These are phyloP conservation scores for Lentinula raphanica DNA, from an alignment of 768 basidiomycete genomes.

Conservation along the genomic window DNA sequence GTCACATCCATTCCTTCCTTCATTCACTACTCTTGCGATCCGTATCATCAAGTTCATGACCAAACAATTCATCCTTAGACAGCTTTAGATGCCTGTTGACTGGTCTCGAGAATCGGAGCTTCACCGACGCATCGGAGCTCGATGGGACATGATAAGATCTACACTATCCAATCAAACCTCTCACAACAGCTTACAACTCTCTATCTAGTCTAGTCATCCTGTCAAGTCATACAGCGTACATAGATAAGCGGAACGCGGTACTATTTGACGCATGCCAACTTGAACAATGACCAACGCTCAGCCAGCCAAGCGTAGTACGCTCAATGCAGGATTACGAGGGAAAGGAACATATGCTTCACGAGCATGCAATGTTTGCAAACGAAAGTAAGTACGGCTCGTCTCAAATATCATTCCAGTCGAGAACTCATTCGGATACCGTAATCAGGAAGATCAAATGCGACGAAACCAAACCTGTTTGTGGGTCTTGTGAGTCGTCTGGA, in stretches of 20 bases:
- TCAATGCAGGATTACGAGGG: slow-evolving; percentile 12
- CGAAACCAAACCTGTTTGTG: slow-evolving; percentile 38
- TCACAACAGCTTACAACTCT: too few relatives aligned
- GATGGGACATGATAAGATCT: too few relatives aligned
- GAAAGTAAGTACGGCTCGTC: slow-evolving; percentile 27
- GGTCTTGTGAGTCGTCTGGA: slow-evolving; percentile 32
- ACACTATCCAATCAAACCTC: too few relatives aligned
- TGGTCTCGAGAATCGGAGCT: not conserved
- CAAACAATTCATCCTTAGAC: not conserved
- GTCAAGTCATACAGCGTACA: not conserved
- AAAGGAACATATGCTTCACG: slow-evolving; percentile 31
- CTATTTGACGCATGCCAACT: not conserved
- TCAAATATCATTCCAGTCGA: not conserved
- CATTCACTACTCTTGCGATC: too few relatives aligned
- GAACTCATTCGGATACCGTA: not conserved
- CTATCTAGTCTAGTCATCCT: not conserved
- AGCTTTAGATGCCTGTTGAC: too few relatives aligned
- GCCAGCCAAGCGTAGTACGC: not conserved
- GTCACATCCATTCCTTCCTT: not conserved
- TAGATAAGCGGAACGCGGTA: not conserved
- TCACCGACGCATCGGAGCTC: too few relatives aligned
- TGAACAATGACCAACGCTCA: not conserved
- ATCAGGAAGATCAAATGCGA: slow-evolving; percentile 43
- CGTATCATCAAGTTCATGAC: not conserved
- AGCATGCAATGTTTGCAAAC: slow-evolving; percentile 34